These are phyloP conservation scores for Dioszegia crocea DNA, from an alignment of 768 basidiomycete genomes.

Conservation along the genomic window DNA sequence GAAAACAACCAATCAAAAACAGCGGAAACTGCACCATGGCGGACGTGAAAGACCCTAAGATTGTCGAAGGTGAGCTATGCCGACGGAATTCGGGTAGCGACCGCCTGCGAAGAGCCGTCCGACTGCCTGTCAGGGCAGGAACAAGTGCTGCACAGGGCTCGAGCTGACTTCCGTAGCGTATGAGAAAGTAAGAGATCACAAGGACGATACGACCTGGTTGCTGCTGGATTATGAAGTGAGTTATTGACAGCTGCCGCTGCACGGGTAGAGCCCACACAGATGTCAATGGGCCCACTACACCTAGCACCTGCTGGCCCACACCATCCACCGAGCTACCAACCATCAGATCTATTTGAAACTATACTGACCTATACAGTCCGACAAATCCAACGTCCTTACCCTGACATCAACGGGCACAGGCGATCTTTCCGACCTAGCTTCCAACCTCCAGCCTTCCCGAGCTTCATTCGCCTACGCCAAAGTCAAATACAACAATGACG, in stretches of 20 bases:
- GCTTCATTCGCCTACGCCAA: constrained; percentile 82
- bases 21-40: constrained; percentile 53
- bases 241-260: background rate
- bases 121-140: no score
- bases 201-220: constrained; percentile 82
- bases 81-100: no score
- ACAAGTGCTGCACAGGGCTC: no score
- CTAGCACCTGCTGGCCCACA: no score
- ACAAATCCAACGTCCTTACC: constrained; percentile 62
- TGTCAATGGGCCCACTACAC: no score
- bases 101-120: no score
- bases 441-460: constrained; percentile 60
- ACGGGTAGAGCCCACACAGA: no score
- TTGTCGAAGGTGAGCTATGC: constrained; percentile 61
- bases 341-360: no score
- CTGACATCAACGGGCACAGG: constrained; percentile 75
- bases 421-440: constrained; percentile 71
- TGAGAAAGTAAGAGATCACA: constrained; percentile 77
- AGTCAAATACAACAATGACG: constrained; percentile 60
- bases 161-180: constrained; percentile 60
- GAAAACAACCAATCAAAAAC: background rate
- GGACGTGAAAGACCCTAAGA: constrained; percentile 69
- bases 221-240: constrained; percentile 80
- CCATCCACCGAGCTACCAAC: no score
- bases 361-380: constrained; percentile 26